A percentile compares a stretch with the other conserved stretches of the same genome.
Evolutionary conservation across 2,329 filamentous ascomycete species (phyloP).

Genomic region (Fusarium armeniacum): DNA sequence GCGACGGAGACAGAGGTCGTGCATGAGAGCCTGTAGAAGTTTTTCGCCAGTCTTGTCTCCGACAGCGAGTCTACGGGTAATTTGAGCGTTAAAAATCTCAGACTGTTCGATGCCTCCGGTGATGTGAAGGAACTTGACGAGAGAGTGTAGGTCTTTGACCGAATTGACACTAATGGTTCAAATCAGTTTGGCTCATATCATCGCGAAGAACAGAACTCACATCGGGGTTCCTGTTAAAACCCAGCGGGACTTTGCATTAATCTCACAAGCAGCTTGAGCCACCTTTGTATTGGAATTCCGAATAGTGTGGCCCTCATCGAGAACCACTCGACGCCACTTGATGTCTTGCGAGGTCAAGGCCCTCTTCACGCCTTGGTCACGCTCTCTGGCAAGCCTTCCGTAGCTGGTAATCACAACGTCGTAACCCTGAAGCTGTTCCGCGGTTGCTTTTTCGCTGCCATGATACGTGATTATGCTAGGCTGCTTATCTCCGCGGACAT

Average conservation of each 20-base stretch:
- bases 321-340: slow-evolving; percentile 82
- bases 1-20: slow-evolving; percentile 82
- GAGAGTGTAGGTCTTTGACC: slow-evolving; percentile 83
- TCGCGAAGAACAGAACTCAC: slow-evolving; percentile 55
- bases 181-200: slow-evolving; percentile 45
- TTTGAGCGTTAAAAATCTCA: slow-evolving; percentile 76
- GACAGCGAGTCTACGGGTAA: slow-evolving; percentile 73
- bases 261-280: slow-evolving; percentile 74
- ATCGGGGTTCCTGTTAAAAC: slow-evolving; percentile 85
- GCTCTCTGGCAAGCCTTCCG: slow-evolving; percentile 79
- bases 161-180: slow-evolving; percentile 73
- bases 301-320: slow-evolving; percentile 88
- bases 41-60: slow-evolving; percentile 70
- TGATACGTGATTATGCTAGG: slow-evolving; percentile 83
- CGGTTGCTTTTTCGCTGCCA: slow-evolving; percentile 70
- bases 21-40: slow-evolving; percentile 82
- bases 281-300: slow-evolving; percentile 82
- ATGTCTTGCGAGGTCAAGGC: slow-evolving; percentile 58
- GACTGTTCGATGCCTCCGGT: slow-evolving; percentile 80
- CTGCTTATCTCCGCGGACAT: slow-evolving; percentile 73
- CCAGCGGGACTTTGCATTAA: slow-evolving; percentile 82
- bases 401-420: slow-evolving; percentile 90
- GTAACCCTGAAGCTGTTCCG: slow-evolving; percentile 71
- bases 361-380: slow-evolving; percentile 60
- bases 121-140: slow-evolving; percentile 82